These are phyloP conservation scores for Hygrophoropsis aurantiaca DNA, from an alignment of 768 basidiomycete species.

Conservation along the genomic window DNA sequence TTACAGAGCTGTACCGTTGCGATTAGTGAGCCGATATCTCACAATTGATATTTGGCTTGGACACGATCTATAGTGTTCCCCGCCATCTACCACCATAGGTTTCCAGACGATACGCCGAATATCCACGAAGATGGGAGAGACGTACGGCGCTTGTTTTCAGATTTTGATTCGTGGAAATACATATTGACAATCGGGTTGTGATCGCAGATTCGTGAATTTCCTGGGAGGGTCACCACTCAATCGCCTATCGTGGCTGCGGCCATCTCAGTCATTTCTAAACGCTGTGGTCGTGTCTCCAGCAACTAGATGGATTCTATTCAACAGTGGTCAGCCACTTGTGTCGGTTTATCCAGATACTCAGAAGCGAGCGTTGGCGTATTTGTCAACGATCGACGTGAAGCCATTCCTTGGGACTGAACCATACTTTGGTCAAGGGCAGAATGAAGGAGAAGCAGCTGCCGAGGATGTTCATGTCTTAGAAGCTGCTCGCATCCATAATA, in stretches of 20 bases:
- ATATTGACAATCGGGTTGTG: conserved; percentile 4
- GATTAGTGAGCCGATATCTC: too few relatives aligned
- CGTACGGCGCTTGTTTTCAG: conserved; percentile 19
- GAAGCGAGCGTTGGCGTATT: conserved; percentile 44
- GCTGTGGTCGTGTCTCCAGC: conserved; percentile 56
- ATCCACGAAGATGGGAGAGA: conserved; percentile 28
- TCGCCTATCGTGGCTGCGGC: conserved; percentile 78
- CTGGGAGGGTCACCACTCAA: conserved; percentile 70
- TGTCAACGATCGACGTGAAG: conserved; percentile 62
- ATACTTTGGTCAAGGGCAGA: conserved; percentile 69
- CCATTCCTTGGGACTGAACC: conserved; percentile 66
- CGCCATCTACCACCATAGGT: neutral
- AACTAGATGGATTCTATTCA: conserved; percentile 80
- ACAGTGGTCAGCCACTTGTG: conserved; percentile 67
- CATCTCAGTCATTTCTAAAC: conserved; percentile 75
- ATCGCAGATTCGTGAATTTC: conserved; percentile 46
- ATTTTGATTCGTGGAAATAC: neutral
- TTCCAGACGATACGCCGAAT: conserved; percentile 5
- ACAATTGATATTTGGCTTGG: too few relatives aligned
- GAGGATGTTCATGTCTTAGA: conserved; percentile 39
- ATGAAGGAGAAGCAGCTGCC: conserved; percentile 31
- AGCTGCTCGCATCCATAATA: conserved; percentile 57
- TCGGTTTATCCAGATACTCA: conserved; percentile 32
- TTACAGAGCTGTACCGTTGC: too few relatives aligned
- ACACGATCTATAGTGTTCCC: neutral